Conservation (phyloP, 1,139 yeast species). For the Candida neerlandica region DNA sequence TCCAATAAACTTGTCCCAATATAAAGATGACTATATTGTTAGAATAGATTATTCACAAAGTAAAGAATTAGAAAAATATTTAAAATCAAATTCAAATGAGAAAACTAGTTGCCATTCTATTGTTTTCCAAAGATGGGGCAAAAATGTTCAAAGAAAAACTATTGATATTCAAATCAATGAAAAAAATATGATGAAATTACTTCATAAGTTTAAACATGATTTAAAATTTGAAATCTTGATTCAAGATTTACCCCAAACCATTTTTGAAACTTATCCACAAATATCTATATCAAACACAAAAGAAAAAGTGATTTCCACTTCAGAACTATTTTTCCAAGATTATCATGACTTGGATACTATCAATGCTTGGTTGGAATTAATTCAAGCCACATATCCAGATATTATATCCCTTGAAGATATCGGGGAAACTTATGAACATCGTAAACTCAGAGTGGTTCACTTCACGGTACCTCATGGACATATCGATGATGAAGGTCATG, state of each 20-base stretch:
- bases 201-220: conserved; percentile 21
- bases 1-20: conserved; percentile 54
- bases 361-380: conserved; percentile 67
- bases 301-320: conserved; percentile 23
- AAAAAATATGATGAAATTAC: conserved; percentile 24
- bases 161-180: conserved; percentile 40
- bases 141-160: conserved; percentile 23
- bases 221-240: conserved; percentile 43
- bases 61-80: conserved; percentile 22
- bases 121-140: conserved; percentile 35
- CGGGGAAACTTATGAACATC: conserved; percentile 75
- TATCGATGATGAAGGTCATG: conserved; percentile 43
- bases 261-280: conserved; percentile 57
- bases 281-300: conserved; percentile 15
- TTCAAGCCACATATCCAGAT: conserved; percentile 58
- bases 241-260: conserved; percentile 56
- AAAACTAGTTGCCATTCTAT: conserved; percentile 11
- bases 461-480: conserved; percentile 43
- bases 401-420: conserved; percentile 61
- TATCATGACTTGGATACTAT: conserved; percentile 72
- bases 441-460: conserved; percentile 68
- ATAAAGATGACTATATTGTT: conserved; percentile 53
- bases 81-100: conserved; percentile 12
- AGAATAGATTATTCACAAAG: conserved; percentile 34
- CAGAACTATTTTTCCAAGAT: conserved; percentile 64